phyloP scores from a whole-genome alignment of 768 basidiomycete species.

The Naematelia encephala region DNA sequence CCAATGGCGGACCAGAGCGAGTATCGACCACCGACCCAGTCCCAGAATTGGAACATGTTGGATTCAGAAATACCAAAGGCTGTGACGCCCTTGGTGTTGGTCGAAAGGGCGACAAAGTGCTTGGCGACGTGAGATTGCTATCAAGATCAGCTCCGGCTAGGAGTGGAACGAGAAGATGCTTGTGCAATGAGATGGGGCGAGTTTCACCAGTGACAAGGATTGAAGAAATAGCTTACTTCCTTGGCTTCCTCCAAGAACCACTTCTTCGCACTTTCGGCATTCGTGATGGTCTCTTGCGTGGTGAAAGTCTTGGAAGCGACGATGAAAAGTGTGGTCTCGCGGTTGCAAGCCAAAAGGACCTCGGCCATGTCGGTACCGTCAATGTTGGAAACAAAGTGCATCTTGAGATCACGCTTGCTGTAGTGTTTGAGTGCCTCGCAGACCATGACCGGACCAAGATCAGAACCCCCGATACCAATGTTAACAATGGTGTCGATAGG shows the following conservation, averaged over 20 bases:
- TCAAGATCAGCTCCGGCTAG: constrained; percentile 3
- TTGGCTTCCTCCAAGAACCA: constrained; percentile 87
- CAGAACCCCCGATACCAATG: constrained; percentile 98
- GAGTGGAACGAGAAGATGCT: not conserved
- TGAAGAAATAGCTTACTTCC: constrained; percentile 55
- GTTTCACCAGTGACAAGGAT: not conserved
- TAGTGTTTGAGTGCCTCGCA: constrained; percentile 95
- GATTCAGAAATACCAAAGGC: constrained; percentile 82
- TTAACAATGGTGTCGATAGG: constrained; percentile 91
- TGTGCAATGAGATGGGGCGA: not conserved
- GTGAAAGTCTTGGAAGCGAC: constrained; percentile 99
- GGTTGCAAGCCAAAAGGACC: constrained; percentile 72
- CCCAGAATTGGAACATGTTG: constrained; percentile 99
- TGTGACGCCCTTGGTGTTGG: constrained; percentile 89
- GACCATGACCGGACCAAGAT: constrained; percentile 98
- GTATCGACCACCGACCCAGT: constrained; percentile 99
- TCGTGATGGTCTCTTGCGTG: constrained; percentile 99
- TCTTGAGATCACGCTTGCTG: constrained; percentile 78
- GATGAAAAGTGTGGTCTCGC: constrained; percentile 93
- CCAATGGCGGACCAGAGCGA: constrained; percentile 98
- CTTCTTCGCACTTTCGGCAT: constrained; percentile 84
- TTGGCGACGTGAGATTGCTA: constrained; percentile 86
- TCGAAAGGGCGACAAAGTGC: constrained; percentile 97
- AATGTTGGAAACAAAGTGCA: constrained; percentile 93
- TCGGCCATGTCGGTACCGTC: constrained; percentile 97